A percentile compares a stretch with the other conserved stretches of the same genome.
Evolutionary conservation across 2,329 filamentous ascomycete species (phyloP).

Genomic region (Arthrobotrys sphaeroides): DNA sequence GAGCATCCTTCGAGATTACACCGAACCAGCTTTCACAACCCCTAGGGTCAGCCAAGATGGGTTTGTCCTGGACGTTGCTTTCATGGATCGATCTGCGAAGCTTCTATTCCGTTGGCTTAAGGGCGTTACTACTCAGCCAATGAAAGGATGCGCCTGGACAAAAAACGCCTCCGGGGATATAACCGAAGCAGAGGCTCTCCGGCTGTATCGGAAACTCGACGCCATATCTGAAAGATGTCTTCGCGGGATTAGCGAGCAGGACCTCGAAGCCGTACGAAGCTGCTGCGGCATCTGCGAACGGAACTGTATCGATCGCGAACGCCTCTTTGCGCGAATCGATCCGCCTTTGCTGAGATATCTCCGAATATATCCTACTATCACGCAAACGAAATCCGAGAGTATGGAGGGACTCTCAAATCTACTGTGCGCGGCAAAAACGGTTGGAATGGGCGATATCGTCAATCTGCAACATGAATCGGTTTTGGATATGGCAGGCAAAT

Average conservation of each 20-base stretch:
- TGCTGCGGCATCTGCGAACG: not conserved
- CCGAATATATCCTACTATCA: not conserved
- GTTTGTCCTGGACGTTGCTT: not conserved
- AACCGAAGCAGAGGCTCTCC: not conserved
- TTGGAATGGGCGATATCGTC: not conserved
- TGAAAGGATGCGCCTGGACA: not conserved
- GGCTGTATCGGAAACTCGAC: not conserved
- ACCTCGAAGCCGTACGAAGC: not conserved
- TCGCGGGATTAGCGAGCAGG: not conserved
- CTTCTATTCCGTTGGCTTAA: slow-evolving; percentile 12
- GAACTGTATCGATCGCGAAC: not conserved
- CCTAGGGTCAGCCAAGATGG: no score
- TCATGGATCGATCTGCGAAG: not conserved
- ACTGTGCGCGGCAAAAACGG: not conserved
- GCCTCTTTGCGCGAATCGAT: not conserved
- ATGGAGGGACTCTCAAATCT: not conserved
- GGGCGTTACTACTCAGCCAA: not conserved
- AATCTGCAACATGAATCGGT: not conserved
- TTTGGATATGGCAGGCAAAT: not conserved
- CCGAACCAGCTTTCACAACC: no score
- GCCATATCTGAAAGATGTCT: not conserved
- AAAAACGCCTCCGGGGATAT: not conserved
- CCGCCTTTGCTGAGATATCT: not conserved
- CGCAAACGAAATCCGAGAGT: not conserved
- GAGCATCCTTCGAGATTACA: not conserved